phyloP scores from a whole-genome alignment of 768 basidiomycete genomes.

The Tylopilus balloui region DNA sequence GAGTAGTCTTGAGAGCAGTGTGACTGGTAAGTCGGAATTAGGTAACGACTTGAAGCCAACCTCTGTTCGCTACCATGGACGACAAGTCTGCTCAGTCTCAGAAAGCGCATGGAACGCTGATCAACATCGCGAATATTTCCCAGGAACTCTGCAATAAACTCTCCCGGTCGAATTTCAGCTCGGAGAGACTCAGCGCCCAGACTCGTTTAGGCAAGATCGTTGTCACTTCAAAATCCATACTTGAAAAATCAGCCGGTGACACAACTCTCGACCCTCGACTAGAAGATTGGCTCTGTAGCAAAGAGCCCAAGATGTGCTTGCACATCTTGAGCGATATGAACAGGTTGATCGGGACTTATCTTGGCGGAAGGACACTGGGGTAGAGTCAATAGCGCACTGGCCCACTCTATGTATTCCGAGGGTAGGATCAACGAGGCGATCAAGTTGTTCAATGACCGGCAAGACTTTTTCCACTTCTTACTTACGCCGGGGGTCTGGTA shows the following conservation, averaged over 20 bases:
- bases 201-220: conserved; percentile 1
- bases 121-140: neutral
- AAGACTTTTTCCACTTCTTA: neutral
- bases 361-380: neutral
- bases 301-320: conserved; percentile 6
- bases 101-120: neutral
- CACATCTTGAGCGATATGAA: conserved; percentile 2
- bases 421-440: neutral
- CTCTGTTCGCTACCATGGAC: neutral
- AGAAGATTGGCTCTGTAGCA: conserved; percentile 2
- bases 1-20: neutral
- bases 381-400: neutral
- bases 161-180: neutral
- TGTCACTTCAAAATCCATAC: neutral
- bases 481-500: neutral
- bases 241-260: neutral
- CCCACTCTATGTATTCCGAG: neutral
- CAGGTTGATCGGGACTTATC: neutral
- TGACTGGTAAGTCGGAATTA: conserved; percentile 3
- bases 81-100: neutral
- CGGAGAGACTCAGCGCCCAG: neutral
- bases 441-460: neutral
- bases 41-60: conserved; percentile 1
- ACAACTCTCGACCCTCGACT: neutral
- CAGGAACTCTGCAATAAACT: neutral